Evolutionary conservation across 2,329 filamentous ascomycete genomes (phyloP).

Genomic region (Pseudofabraea citricarpa): DNA sequence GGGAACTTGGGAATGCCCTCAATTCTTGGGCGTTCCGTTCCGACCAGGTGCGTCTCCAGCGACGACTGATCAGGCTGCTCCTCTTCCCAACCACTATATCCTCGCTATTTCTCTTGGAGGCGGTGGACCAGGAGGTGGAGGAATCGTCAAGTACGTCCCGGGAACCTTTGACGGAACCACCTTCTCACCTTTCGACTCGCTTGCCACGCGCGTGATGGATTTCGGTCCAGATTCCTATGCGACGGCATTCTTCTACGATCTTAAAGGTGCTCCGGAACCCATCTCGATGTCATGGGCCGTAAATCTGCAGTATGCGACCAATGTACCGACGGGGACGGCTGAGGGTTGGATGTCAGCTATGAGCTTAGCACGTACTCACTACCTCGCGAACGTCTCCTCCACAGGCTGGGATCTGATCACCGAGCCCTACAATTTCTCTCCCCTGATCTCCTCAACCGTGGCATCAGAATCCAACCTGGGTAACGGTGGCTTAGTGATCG

Average conservation of each 20-base stretch:
- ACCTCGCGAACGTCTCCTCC: conserved; percentile 42
- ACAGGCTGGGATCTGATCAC: conserved; percentile 45
- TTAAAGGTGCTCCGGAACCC: conserved; percentile 17
- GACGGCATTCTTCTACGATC: conserved; percentile 46
- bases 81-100: conserved; percentile 29
- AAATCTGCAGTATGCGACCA: conserved; percentile 52
- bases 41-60: background rate
- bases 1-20: conserved; percentile 56
- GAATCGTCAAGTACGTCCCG: conserved; percentile 46
- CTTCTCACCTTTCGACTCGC: conserved; percentile 38
- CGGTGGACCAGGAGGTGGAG: conserved; percentile 48
- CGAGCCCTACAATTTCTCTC: conserved; percentile 39
- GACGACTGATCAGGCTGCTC: background rate
- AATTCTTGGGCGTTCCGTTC: conserved; percentile 46
- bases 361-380: conserved; percentile 44
- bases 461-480: conserved; percentile 36
- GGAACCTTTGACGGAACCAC: conserved; percentile 58
- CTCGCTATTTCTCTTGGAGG: conserved; percentile 49
- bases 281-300: conserved; percentile 44
- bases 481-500: conserved; percentile 41
- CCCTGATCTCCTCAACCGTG: conserved; percentile 38
- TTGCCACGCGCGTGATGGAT: conserved; percentile 34
- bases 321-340: conserved; percentile 39
- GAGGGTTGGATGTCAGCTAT: conserved; percentile 47
- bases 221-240: conserved; percentile 49